Evolutionary conservation across 208 protist genomes (phyloP).

Genomic region (Porcisia deanei): DNA sequence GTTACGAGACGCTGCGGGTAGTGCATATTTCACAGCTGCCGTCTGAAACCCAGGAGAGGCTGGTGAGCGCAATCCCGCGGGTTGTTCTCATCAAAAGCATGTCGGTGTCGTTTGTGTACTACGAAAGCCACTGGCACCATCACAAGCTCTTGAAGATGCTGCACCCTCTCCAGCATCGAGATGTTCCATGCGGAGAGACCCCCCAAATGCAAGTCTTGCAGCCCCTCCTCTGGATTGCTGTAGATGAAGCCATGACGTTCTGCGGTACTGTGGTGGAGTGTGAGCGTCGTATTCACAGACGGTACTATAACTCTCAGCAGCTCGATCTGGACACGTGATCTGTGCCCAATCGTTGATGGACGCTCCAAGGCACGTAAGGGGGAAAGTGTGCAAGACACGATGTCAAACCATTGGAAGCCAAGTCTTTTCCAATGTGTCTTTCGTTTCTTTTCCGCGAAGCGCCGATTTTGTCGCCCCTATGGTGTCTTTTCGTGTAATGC

Average conservation of each 20-base stretch:
- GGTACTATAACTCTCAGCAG: conserved; percentile 48
- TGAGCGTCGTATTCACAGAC: conserved; percentile 11
- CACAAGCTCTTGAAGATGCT: conserved; percentile 19
- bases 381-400: background rate
- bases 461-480: no score
- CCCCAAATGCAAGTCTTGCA: conserved; percentile 2
- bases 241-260: conserved; percentile 7
- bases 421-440: background rate
- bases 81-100: conserved; percentile 42
- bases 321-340: background rate
- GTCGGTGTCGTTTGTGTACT: conserved; percentile 40
- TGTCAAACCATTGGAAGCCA: background rate
- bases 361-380: background rate
- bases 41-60: conserved; percentile 25
- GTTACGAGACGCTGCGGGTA: conserved; percentile 35
- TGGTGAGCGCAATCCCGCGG: conserved; percentile 39
- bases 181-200: conserved; percentile 25
- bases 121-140: conserved; percentile 32
- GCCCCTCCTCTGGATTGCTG: conserved; percentile 54
- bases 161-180: background rate
- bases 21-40: conserved; percentile 67
- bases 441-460: background rate
- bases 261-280: conserved; percentile 16
- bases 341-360: background rate
- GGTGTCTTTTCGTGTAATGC: no score